phyloP scores from a whole-genome alignment of 305 asterid genomes.

The Striga hermonthica region DNA sequence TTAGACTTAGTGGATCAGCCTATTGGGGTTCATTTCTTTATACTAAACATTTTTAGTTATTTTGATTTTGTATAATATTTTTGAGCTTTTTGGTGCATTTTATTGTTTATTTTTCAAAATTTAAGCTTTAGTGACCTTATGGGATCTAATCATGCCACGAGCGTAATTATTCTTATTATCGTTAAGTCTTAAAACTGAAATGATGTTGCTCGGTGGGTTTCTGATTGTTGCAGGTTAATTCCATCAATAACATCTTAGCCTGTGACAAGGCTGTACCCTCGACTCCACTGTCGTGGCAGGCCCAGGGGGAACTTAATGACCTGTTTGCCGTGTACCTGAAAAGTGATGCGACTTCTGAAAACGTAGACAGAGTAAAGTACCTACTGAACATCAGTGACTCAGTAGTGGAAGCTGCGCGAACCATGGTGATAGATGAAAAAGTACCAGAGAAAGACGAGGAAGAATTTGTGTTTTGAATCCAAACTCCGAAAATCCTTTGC shows the following conservation, averaged over 20 bases:
- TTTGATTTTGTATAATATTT: no score
- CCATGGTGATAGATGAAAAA: constrained; percentile 45
- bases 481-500: background rate
- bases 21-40: no score
- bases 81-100: no score
- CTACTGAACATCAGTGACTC: constrained; percentile 79
- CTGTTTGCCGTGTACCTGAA: constrained; percentile 58
- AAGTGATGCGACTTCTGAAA: constrained; percentile 60
- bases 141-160: no score
- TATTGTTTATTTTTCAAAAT: no score
- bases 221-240: constrained; percentile 54
- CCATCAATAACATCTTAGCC: constrained; percentile 84
- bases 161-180: no score
- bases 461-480: constrained; percentile 59
- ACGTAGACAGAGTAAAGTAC: constrained; percentile 67
- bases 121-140: no score
- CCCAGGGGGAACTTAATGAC: constrained; percentile 72
- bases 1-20: no score
- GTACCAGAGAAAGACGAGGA: constrained; percentile 52
- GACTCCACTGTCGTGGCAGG: constrained; percentile 77
- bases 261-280: constrained; percentile 94
- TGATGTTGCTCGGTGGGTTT: constrained; percentile 5
- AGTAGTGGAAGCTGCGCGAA: constrained; percentile 55
- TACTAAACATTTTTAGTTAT: no score
- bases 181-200: background rate